A percentile compares a stretch with the other conserved stretches of the same genome.
phyloP scores from a whole-genome alignment of 352 stramenopile genomes.

The Globisporangium polare region DNA sequence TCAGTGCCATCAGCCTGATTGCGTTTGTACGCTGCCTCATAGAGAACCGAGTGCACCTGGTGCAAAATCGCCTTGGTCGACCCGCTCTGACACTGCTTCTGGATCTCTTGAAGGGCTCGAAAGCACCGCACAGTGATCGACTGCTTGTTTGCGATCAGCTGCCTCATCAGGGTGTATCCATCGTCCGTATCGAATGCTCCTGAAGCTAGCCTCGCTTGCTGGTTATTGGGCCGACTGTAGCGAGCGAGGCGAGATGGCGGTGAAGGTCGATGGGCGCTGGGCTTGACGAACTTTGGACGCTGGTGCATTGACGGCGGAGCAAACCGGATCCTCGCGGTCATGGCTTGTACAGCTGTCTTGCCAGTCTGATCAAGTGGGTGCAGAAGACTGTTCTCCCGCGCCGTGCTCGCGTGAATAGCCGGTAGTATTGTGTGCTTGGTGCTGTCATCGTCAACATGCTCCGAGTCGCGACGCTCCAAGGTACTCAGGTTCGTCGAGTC shows the following conservation, averaged over 20 bases:
- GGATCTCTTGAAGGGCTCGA: constrained; percentile 21
- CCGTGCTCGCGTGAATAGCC: background rate
- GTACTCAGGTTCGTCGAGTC: background rate
- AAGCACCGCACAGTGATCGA: constrained; percentile 30
- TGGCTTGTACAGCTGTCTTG: background rate
- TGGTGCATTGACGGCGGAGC: constrained; percentile 19
- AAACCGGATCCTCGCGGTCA: constrained; percentile 26
- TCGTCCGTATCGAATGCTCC: background rate
- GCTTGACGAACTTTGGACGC: background rate
- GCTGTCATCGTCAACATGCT: background rate
- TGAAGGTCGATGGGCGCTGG: too few species aligned
- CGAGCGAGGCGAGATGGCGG: background rate
- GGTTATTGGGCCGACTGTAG: constrained; percentile 2
- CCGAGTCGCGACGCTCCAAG: background rate
- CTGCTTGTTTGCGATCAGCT: constrained; percentile 11
- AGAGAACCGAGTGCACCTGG: constrained; percentile 19
- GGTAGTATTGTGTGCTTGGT: background rate
- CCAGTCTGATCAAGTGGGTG: background rate
- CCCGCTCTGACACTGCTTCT: constrained; percentile 16
- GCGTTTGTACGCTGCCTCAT: constrained; percentile 18
- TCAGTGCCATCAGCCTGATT: background rate
- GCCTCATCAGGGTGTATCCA: constrained; percentile 70
- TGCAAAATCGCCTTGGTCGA: constrained; percentile 29
- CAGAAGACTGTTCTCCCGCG: background rate
- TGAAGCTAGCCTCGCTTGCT: background rate